These are phyloP conservation scores for Plasmodium knowlesi DNA, from an alignment of 169 alveolate genomes.

Conservation along the genomic window DNA sequence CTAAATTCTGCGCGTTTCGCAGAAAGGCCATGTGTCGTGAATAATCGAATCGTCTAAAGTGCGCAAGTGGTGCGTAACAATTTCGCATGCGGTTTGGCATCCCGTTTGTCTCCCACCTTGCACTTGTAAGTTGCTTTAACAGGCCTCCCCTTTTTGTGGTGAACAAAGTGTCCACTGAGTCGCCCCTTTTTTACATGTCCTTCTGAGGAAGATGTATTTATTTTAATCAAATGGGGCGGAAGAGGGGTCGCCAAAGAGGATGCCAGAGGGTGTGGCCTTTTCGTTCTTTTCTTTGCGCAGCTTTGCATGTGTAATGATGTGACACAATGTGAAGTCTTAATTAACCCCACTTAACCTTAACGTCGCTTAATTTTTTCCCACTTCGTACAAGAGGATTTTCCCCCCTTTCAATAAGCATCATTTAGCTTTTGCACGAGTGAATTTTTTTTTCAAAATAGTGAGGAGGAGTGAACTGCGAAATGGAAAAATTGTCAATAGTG, in stretches of 20 bases:
- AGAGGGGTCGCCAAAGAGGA: background rate
- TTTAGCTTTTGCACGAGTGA: background rate
- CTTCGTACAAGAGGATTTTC: background rate
- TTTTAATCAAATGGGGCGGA: background rate
- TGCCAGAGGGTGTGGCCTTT: background rate
- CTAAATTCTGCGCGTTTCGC: background rate
- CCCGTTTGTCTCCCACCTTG: background rate
- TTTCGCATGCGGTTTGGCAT: background rate
- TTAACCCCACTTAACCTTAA: background rate
- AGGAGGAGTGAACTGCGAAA: background rate
- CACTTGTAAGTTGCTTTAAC: background rate
- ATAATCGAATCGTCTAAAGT: slow-evolving; percentile 1
- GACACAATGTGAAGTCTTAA: too few species aligned
- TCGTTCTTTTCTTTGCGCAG: background rate
- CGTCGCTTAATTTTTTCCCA: background rate
- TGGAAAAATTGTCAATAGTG: background rate
- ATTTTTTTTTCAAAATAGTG: background rate
- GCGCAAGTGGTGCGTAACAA: background rate
- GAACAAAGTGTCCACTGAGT: background rate
- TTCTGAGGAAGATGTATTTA: background rate
- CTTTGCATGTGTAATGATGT: background rate
- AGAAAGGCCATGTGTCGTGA: background rate
- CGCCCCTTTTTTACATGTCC: background rate
- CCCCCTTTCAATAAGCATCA: background rate
- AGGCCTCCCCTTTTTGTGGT: background rate